Percentiles rank a stretch among this genome's conserved stretches.
Conservation (phyloP, 768 basidiomycete genomes). For the Tephrocybe sp. region DNA sequence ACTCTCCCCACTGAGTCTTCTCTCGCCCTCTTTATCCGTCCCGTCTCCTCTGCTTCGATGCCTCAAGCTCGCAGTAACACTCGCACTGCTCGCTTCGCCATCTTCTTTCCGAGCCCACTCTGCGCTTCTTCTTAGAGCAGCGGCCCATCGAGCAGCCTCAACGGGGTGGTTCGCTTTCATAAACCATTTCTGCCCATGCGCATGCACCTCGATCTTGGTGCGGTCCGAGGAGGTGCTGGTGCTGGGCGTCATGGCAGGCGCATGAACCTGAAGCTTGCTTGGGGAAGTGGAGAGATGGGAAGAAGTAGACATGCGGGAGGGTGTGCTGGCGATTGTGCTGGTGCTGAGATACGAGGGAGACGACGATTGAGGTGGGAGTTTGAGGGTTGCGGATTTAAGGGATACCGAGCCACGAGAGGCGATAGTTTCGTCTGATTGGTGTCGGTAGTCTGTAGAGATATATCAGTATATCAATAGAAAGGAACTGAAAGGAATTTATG, state of each 20-base stretch:
- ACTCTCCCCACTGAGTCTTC: constrained; percentile 46
- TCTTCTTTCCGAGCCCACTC: constrained; percentile 60
- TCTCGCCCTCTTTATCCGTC: constrained; percentile 15
- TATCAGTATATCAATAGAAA: neutral
- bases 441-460: constrained; percentile 66
- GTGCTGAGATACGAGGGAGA: neutral
- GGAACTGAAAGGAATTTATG: constrained; percentile 24
- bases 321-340: neutral
- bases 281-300: neutral
- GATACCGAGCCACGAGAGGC: constrained; percentile 86
- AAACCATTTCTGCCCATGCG: constrained; percentile 72
- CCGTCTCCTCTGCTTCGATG: neutral
- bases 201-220: constrained; percentile 81
- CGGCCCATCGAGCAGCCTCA: constrained; percentile 86
- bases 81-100: constrained; percentile 19
- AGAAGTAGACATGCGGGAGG: neutral
- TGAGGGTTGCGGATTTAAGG: constrained; percentile 75
- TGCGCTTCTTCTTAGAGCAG: constrained; percentile 69
- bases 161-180: constrained; percentile 84
- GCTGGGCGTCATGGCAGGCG: neutral
- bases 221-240: constrained; percentile 40
- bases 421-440: constrained; percentile 86
- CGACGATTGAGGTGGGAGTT: constrained; percentile 35
- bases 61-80: constrained; percentile 2
- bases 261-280: neutral